Base-by-base conservation (phyloP, 768 basidiomycete species). In the Pisolithus marmoratus region DNA sequence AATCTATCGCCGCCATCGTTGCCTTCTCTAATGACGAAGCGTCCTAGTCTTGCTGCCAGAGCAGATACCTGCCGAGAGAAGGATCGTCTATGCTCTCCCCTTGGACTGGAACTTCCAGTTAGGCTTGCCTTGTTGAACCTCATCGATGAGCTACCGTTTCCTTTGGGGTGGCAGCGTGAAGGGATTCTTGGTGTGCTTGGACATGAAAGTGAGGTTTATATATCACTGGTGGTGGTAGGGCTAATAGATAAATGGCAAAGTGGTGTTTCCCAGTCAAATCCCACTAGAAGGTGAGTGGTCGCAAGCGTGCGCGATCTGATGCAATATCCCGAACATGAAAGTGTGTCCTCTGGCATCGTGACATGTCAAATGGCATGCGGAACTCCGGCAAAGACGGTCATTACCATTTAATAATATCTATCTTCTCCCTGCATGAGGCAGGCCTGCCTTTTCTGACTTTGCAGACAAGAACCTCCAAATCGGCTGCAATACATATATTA, bases 61-160 rank as follows among this genome's bases (percentile, higher is more conserved):
- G 51, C 52, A 3, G 55, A 56, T 36, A 56, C 27, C 48, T 54
- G 55, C 22, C 49, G 47, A 23, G 57, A 46, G 27, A 52, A 42
- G 9, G 53, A 46, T 20, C 22, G 37, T 11, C 44, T 41, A 15
- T 8, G 2, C 17, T 26, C 23, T 8, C 17, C 14, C 24, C 43
- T 29, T 17, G 15, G 23, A 5, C 24, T 29, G 24, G 34, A 14
- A 5, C 14, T 26, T 17, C 6, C 43, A 17, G 23, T 27, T 0
- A 26, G 15, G 22, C 42, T 11, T 43, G 42, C 22, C 29, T 29
- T 29, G 29, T 11, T 45, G 43, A 45, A 45, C 26, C 14, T 26
- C 43, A 45, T 45, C 43, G 24, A 17, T 9, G 24, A 20, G 24
- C 26, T 29, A 17, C 22, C 1, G 15, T 45, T n/a, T 17, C n/a